Conservation (phyloP, 2,329 filamentous ascomycete genomes). For the Aspergillus sp. region DNA sequence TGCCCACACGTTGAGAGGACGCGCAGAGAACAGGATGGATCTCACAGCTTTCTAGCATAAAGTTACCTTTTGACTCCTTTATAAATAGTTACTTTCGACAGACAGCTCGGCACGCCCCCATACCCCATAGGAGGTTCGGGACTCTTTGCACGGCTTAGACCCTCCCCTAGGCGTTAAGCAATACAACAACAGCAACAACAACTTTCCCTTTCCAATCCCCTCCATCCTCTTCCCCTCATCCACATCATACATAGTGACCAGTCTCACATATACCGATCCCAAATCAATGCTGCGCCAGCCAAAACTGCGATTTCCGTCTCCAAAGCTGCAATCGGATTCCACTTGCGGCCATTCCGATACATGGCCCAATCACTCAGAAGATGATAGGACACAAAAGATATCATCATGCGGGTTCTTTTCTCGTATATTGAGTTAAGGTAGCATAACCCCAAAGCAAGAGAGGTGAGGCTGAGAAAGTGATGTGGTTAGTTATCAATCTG, state of each 20-base stretch:
- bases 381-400: constrained; percentile 2
- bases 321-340: neutral
- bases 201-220: too few relatives aligned
- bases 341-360: constrained; percentile 11
- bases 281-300: constrained; percentile 3
- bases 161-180: too few relatives aligned
- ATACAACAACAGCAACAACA: too few relatives aligned
- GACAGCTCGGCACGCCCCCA: too few relatives aligned
- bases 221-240: neutral
- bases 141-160: too few relatives aligned
- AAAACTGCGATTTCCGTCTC: neutral
- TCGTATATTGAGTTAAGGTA: neutral
- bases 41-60: too few relatives aligned
- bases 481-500: neutral
- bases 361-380: constrained; percentile 5
- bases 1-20: too few relatives aligned
- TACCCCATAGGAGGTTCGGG: too few relatives aligned
- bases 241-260: neutral
- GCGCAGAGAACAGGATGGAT: too few relatives aligned
- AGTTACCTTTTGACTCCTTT: too few relatives aligned
- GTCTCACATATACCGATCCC: constrained; percentile 11
- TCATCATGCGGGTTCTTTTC: neutral
- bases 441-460: neutral
- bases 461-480: neutral
- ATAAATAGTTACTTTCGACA: too few relatives aligned